Base-by-base conservation (phyloP, 1,284 basidiomycete species). In the Ustilago bromivora region DNA sequence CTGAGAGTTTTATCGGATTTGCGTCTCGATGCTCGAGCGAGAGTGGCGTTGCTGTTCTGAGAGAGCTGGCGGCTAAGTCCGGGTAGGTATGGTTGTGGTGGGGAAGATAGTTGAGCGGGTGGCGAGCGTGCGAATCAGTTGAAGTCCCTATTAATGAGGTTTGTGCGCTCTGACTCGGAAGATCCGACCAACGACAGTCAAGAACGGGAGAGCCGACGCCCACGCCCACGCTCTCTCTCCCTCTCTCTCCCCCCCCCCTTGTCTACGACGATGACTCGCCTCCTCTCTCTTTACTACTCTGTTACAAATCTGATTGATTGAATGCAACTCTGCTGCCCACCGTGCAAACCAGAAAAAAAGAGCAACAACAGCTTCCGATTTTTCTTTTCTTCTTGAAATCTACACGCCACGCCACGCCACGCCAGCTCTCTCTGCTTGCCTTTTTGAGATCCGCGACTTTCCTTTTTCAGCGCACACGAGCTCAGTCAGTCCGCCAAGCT, bases 281-380 rank as follows among this genome's bases (percentile, higher is more conserved):
- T 46, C 34, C 53, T 12, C 61, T 15, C 38, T 19, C 5, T 15
- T 28, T 32, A 38, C 8, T 31, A 38, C 23, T 57, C 40, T 32
- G 32, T 23, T 32, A 34, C 28, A 34, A 46, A 19, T 46, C 40
- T 6, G 7, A 7, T 15, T 17, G 57, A 46, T 46, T 23, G n/a
- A 46, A 23, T 46, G 43, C 43, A 23, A 23, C 36, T 28, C 40
- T 46, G 38, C 17, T 46, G 28, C 40, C n/a, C 23, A 46, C 56
- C 46, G 56, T 41, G 46, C 58, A 59, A 68, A 68, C 66, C 60
- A 68, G 60, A 68, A 54, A 46, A 32, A 3, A 28, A 53, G 32
- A 32, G 34, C 11, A 53, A 13, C 46, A 19, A 49, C 46, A n/a
- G 31, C 31, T 49, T 57, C 36, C 54, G 40, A 19, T n/a, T 57